These are phyloP conservation scores for Kernera saxatilis DNA, from an alignment of 345 rosid genomes.

Conservation along the genomic window DNA sequence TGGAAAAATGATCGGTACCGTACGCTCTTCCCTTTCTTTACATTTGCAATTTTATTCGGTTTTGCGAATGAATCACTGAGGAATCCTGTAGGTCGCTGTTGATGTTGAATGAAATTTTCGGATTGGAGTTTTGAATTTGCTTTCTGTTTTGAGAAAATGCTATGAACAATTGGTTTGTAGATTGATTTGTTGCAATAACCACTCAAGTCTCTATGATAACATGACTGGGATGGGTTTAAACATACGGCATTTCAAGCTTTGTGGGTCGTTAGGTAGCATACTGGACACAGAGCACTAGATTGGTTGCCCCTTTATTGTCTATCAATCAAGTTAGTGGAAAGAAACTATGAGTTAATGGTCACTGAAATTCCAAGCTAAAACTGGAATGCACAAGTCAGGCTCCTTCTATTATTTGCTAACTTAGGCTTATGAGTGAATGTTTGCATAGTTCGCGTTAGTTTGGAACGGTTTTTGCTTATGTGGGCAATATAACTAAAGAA, in stretches of 20 bases:
- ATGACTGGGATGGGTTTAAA: too few relatives aligned
- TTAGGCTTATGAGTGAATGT: background rate
- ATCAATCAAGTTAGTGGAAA: background rate
- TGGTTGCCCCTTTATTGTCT: background rate
- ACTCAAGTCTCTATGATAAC: too few relatives aligned
- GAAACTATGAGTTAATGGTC: background rate
- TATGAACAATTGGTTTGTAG: background rate
- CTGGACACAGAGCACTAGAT: background rate
- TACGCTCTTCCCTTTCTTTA: background rate
- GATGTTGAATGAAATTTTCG: background rate
- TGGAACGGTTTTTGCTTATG: background rate
- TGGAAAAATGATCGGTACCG: constrained; percentile 87
- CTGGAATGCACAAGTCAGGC: background rate
- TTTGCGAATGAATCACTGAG: background rate
- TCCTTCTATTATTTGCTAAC: background rate
- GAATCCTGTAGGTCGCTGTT: background rate
- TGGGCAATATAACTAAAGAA: too few relatives aligned
- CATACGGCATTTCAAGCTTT: too few relatives aligned
- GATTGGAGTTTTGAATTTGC: background rate
- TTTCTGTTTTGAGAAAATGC: background rate
- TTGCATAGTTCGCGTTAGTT: background rate
- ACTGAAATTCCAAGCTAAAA: background rate
- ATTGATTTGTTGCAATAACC: background rate
- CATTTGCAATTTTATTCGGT: background rate
- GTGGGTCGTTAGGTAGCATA: background rate